A percentile compares a stretch with the other conserved stretches of the same genome.
Conservation (phyloP, 139 green algal species). For the Tetraselmis chui region DNA sequence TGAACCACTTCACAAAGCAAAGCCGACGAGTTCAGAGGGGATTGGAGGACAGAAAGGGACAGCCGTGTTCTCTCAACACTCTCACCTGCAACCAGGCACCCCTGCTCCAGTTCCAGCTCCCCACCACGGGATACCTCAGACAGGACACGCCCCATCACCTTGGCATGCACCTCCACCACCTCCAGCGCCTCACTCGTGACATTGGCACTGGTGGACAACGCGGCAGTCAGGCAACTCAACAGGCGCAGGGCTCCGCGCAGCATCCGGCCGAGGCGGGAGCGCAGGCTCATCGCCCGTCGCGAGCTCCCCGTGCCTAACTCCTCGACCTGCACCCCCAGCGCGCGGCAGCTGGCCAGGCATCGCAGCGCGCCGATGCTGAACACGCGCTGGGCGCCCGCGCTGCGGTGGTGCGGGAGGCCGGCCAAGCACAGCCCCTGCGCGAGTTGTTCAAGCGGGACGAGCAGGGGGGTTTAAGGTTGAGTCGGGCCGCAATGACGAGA, state of each 20-base stretch:
- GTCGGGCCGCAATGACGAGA: too few species aligned
- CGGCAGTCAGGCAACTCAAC: background rate
- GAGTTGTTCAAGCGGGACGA: too few species aligned
- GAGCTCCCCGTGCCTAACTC: background rate
- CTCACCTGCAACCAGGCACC: background rate
- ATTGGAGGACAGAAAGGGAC: too few species aligned
- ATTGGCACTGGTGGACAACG: background rate
- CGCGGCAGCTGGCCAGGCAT: background rate
- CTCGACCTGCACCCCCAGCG: background rate
- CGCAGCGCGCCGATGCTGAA: background rate
- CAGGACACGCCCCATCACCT: background rate
- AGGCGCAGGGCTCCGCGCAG: background rate
- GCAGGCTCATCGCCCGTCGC: background rate
- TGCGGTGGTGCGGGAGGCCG: background rate
- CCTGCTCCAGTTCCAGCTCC: background rate
- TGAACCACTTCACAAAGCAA: too few species aligned
- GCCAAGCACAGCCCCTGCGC: background rate
- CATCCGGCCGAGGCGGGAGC: background rate
- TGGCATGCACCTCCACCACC: background rate
- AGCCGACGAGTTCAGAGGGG: too few species aligned
- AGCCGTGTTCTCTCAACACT: too few species aligned
- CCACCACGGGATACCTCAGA: background rate
- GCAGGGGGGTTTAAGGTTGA: too few species aligned
- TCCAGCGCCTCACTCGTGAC: background rate
- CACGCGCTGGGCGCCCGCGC: background rate